A percentile compares a stretch with the other conserved stretches of the same genome.
Evolutionary conservation across 441 rosid genomes (phyloP).

Genomic region (Croton laevigatus): DNA sequence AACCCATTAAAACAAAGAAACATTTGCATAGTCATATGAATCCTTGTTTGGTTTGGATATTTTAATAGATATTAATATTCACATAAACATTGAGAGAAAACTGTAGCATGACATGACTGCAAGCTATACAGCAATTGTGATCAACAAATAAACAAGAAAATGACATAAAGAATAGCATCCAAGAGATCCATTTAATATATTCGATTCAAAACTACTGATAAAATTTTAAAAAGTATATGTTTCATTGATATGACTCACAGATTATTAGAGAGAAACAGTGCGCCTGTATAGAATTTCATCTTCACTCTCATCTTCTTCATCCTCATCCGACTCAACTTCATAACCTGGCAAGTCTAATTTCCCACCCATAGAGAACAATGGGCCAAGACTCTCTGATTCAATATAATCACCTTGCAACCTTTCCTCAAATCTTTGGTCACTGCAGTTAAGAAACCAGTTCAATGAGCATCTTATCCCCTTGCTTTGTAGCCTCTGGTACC

Average conservation of each 20-base stretch:
- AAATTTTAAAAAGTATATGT: background rate
- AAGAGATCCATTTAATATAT: background rate
- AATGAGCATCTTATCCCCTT: constrained; percentile 63
- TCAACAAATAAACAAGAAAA: background rate
- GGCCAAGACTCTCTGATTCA: constrained; percentile 55
- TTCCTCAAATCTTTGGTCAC: constrained; percentile 79
- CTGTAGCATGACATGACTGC: background rate
- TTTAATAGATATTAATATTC: background rate
- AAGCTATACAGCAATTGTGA: background rate
- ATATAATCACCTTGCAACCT: constrained; percentile 57
- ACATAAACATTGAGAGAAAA: background rate
- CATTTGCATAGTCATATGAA: background rate
- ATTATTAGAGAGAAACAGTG: constrained; percentile 52
- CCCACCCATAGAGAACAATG: constrained; percentile 63
- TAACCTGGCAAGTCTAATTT: constrained; percentile 55
- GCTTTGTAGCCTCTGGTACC: constrained; percentile 61
- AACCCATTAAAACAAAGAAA: background rate
- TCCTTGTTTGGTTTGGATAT: background rate
- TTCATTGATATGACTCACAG: constrained; percentile 17
- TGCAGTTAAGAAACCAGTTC: constrained; percentile 77
- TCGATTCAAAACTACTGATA: background rate
- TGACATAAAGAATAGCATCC: background rate
- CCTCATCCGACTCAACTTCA: constrained; percentile 62
- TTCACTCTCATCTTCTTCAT: constrained; percentile 71
- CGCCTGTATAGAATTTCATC: constrained; percentile 66